Base-by-base conservation (phyloP, 1,139 yeast genomes). In the Diutina siamensis region DNA sequence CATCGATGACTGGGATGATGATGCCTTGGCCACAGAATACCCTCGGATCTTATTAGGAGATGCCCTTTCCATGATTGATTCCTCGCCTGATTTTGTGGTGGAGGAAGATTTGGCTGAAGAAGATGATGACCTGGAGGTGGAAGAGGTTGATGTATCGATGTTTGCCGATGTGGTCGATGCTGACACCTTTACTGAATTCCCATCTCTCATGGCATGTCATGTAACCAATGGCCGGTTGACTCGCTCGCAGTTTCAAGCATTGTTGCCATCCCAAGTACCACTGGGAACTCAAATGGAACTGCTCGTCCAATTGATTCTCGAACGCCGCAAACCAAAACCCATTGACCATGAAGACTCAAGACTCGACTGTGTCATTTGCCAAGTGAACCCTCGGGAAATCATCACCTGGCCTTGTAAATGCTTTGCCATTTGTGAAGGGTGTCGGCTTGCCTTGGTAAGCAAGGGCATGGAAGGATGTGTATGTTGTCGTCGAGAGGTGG, bases 321-420 rank as follows among this genome's bases (percentile, higher is more conserved):
- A 38, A 38, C 31, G 25, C 15, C 42, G 42, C 19, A 31, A 22
- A 25, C 42, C 33, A 17, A 22, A 22, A 22, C 33, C 42, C 3
- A n/a, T 10, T 8, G 40, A 21, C 18, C 33, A 38, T 12, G 32
- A n/a, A n/a, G 50, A 57, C 17, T 46, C 55, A 4, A 52, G 62
- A 20, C 56, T 71, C 40, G 75, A 64, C 12, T 88, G 97, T 62
- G 95, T 86, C 2, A 82, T 88, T 2, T 88, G 97, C 59, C 94
- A 84, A 53, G 71, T 72, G 10, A 77, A 82, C 48, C 74, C 79
- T 8, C 71, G 97, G 52, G 86, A 83, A 50, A 76, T 88, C 40
- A 80, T 88, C 15, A 68, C 92, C 2, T 88, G 97, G 97, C 97
- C 97, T 1, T 88, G 97, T 59, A 76, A 80, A 53, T 88, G 97